Conservation (phyloP, 2,329 filamentous ascomycete genomes). For the Talaromyces atroroseus region DNA sequence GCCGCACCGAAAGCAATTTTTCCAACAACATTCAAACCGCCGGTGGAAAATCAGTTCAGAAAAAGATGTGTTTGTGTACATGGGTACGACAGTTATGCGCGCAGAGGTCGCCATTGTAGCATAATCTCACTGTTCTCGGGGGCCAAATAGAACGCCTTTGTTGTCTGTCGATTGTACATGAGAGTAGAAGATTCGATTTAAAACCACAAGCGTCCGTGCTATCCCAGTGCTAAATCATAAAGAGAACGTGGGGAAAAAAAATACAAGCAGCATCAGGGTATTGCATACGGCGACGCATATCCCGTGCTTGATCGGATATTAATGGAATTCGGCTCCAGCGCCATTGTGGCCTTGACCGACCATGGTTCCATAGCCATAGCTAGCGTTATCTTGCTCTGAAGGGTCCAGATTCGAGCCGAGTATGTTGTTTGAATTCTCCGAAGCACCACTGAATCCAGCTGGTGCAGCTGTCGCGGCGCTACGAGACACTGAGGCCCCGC, state of each 20-base stretch:
- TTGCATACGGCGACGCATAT: conserved; percentile 1
- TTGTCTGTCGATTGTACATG: conserved; percentile 12
- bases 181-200: conserved; percentile 8
- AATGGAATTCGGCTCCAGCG: conserved; percentile 42
- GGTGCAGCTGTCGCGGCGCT: conserved; percentile 25
- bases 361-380: conserved; percentile 44
- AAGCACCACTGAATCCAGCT: conserved; percentile 27
- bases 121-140: not conserved
- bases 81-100: not conserved
- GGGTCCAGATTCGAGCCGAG: conserved; percentile 41
- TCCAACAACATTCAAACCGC: conserved; percentile 9
- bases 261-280: conserved; percentile 2
- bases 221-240: not conserved
- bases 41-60: conserved; percentile 1
- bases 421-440: conserved; percentile 41
- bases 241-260: not conserved
- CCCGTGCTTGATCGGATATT: conserved; percentile 11
- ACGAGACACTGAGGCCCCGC: conserved; percentile 25
- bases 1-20: conserved; percentile 8
- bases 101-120: conserved; percentile 1
- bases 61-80: conserved; percentile 8
- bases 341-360: conserved; percentile 44
- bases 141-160: conserved; percentile 6
- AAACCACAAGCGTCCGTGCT: not conserved
- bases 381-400: conserved; percentile 40